A percentile compares a stretch with the other conserved stretches of the same genome.
Conservation (phyloP, 1,284 basidiomycete genomes). For the Cryptococcus sp. region DNA sequence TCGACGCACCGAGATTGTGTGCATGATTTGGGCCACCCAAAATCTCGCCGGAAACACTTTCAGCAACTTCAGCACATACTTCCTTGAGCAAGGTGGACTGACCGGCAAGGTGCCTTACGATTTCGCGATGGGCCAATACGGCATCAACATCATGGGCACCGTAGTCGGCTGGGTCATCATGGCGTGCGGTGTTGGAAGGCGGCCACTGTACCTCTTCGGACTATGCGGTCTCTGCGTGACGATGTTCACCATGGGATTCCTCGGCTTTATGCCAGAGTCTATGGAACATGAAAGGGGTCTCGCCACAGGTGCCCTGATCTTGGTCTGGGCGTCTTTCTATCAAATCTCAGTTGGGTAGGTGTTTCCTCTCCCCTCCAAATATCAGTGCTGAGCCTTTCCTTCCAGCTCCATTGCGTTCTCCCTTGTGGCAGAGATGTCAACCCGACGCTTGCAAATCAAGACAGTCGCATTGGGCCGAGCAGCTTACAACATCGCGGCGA, state of each 20-base stretch:
- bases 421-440: slow-evolving; percentile 56
- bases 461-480: slow-evolving; percentile 58
- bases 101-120: slow-evolving; percentile 48
- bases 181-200: slow-evolving; percentile 53
- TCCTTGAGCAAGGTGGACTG: slow-evolving; percentile 56
- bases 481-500: slow-evolving; percentile 53
- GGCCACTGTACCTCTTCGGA: slow-evolving; percentile 56
- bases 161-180: slow-evolving; percentile 51
- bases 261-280: slow-evolving; percentile 50
- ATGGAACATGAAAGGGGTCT: slow-evolving; percentile 33
- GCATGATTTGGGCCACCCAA: slow-evolving; percentile 45
- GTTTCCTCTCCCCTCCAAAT: slow-evolving; percentile 12
- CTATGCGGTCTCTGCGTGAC: slow-evolving; percentile 53
- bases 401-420: slow-evolving; percentile 45
- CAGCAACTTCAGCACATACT: slow-evolving; percentile 48
- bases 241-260: slow-evolving; percentile 57
- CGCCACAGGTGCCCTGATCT: slow-evolving; percentile 55
- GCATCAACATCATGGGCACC: slow-evolving; percentile 39
- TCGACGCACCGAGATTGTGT: slow-evolving; percentile 51
- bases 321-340: slow-evolving; percentile 53
- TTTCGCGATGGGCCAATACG: slow-evolving; percentile 51
- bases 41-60: slow-evolving; percentile 50
- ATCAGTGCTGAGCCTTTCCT: not conserved
- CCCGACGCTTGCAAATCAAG: slow-evolving; percentile 57
- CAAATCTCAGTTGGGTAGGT: slow-evolving; percentile 50